Evolutionary conservation across 176 grass and related monocot species (phyloP), one percentile per base, ranked within the genome.

Genomic region (Carex myosuroides): DNA sequence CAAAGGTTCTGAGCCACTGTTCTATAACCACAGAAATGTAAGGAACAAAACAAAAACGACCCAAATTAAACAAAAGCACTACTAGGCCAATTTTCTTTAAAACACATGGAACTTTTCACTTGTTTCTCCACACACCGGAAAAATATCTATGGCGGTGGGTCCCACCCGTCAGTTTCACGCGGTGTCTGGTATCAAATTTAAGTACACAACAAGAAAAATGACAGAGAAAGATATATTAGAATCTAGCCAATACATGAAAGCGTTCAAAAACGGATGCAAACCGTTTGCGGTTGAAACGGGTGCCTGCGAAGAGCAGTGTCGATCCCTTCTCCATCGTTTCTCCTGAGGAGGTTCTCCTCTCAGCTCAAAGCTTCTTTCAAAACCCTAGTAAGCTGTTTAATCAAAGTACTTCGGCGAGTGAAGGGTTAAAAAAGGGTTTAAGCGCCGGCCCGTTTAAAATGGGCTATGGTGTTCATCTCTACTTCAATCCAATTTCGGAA

Each of bases 261-360:
- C 88, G 85, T 3, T 86, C 76, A 61, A 93, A 90, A 85, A 93
- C 93, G 1, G 58, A 14, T 4, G 86, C 75, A 76, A 99, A 99
- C 16, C 92, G 87, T 85, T 91, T 95, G 70, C 92, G 91, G 69
- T 99, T 44, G 71, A 99, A 89, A 60, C 82, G 89, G 29, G 93
- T 86, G 20, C 93, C 96, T 30, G 88, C 88, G 70, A 99, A 99
- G 21, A 99, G 96, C 70, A 85, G 24, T 75, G 88, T 86, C 29
- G 93, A 92, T 29, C 80, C 86, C 78, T 85, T 93, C 44, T 83
- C 56, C 85, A 90, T 95, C 13, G 13, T 29, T 16, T 50, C 73
- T 77, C 22, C 73, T 18, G 44, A 76, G 17, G 39, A 46, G 20
- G 42, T 52, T 52, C 41, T 24, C 4, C 17, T 12, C 21, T 54